Conservation (phyloP, 2,329 filamentous ascomycete genomes). For the Beauveria brongniartii region DNA sequence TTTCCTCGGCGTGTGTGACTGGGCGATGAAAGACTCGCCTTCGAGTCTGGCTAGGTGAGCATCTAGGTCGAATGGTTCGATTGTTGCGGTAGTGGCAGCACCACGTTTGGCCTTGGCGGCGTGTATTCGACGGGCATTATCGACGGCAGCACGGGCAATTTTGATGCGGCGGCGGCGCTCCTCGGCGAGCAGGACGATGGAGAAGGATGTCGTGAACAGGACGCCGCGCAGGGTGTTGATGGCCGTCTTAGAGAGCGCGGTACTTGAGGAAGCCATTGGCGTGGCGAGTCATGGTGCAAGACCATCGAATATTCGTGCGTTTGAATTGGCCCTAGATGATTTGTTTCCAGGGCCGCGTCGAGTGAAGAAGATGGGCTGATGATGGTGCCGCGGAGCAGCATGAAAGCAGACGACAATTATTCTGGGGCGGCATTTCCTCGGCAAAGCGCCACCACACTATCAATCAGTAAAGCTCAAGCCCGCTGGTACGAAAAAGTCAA, state of each 20-base stretch:
- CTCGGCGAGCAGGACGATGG: constrained; percentile 45
- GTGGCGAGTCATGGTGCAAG: constrained; percentile 14
- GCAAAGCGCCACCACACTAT: not conserved
- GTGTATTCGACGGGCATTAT: constrained; percentile 45
- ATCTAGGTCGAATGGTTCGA: constrained; percentile 16
- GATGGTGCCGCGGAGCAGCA: not conserved
- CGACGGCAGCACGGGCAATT: constrained; percentile 39
- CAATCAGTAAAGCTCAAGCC: too few species aligned
- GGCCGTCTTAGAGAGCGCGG: constrained; percentile 46
- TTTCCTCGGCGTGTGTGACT: constrained; percentile 15
- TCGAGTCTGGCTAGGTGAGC: constrained; percentile 16
- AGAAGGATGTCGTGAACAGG: constrained; percentile 49
- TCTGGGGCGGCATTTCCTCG: constrained; percentile 10
- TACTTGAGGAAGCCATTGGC: constrained; percentile 38
- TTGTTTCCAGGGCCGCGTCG: not conserved
- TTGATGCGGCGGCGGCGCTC: constrained; percentile 48
- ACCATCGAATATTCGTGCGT: not conserved
- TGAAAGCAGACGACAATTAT: constrained; percentile 4
- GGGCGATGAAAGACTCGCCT: constrained; percentile 18
- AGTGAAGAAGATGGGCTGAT: constrained; percentile 4
- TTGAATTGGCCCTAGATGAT: not conserved
- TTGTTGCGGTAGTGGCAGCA: constrained; percentile 20
- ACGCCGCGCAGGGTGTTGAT: constrained; percentile 48
- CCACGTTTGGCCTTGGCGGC: constrained; percentile 26
- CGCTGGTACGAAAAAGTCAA: too few species aligned